Evolutionary conservation across 371 early-diverging fungal genomes (phyloP).

Genomic region (Chytridium lagenaria): DNA sequence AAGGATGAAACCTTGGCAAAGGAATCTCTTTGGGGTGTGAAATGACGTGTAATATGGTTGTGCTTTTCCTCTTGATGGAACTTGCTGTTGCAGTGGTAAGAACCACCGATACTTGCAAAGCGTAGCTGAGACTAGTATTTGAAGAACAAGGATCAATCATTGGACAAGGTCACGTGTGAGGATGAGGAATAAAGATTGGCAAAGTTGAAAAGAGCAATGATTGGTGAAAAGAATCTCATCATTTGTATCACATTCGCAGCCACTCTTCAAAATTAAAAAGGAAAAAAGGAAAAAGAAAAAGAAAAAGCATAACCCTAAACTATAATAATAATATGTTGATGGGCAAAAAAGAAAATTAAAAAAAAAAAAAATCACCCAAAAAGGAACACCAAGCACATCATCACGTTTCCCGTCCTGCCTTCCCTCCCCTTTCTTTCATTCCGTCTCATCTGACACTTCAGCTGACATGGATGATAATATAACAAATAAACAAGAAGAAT

Average conservation of each 20-base stretch:
- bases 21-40: background rate
- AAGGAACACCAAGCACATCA: no score
- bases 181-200: background rate
- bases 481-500: no score
- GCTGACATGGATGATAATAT: no score
- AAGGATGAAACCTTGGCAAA: constrained; percentile 1
- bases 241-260: no score
- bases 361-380: no score
- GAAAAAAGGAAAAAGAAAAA: no score
- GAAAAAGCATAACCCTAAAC: background rate
- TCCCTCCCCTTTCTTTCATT: no score
- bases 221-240: no score
- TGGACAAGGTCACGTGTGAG: background rate
- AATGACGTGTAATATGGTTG: background rate
- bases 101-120: background rate
- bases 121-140: background rate
- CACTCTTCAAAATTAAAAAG: no score
- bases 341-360: no score
- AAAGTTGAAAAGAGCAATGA: background rate
- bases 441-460: no score
- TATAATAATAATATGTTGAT: background rate
- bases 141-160: background rate
- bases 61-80: background rate
- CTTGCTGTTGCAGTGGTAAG: background rate
- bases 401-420: no score